Base-by-base conservation (phyloP, 345 rosid species). In the Diplotaxis tenuifolia region DNA sequence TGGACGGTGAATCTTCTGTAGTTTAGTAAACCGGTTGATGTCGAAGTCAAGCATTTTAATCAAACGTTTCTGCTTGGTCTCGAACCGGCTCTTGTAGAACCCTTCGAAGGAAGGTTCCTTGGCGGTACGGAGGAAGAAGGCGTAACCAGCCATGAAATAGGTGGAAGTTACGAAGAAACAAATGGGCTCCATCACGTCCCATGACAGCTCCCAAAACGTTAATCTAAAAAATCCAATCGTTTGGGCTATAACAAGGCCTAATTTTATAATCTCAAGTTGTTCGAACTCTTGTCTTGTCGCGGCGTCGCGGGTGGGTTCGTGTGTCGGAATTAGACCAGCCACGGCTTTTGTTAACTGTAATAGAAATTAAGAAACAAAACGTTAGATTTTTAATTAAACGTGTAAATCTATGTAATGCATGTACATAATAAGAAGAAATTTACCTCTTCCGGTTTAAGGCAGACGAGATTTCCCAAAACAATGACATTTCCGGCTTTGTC, bases 131-230 rank as follows among this genome's bases (percentile, higher is more conserved):
- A 96, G 96, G 80, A 92, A 96, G 82, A 92, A 96, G 11, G 89
- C 72, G 47, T 89, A 96, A 32, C 91, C 86, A 31, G 82, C 87
- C 87, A 90, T 86, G 84, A 84, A 86, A 73, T 93, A 92, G 1
- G 84, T 61, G 9, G 98, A 90, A 0, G 98, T 90, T 14, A 83
- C 81, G 60, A 81, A 96, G 91, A 86, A 96, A 83, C 99, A 96
- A 34, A 96, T 88, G 14, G 99, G 99, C 71, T 96, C 99, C 99
- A 96, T 96, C 29, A 96, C 97, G 74, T 96, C 99, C 99, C 99
- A 96, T 2, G 97, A 82, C 6, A 96, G 85, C 73, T 96, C 99
- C 99, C 99, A 96, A 72, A 96, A 96, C 2, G 99, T 96, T 18
- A 96, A 82, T 85, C 98, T 86, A 89, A 96, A 84, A 85, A 89